Base-by-base conservation (phyloP, 2,329 filamentous ascomycete species). In the Amesomyces nigricolor region DNA sequence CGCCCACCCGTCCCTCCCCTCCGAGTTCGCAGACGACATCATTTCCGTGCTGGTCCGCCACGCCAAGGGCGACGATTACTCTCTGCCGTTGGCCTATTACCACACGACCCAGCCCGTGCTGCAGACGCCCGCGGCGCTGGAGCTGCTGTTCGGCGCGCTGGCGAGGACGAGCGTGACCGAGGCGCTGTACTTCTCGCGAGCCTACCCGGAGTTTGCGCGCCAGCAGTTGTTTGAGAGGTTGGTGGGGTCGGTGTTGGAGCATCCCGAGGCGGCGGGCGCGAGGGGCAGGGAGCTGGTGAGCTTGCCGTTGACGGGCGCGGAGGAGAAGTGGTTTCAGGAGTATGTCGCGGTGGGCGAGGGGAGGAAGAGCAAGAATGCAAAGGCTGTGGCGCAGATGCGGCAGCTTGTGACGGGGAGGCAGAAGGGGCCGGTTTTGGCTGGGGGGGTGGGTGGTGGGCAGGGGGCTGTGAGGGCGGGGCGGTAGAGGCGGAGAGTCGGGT, bases 21-120 rank as follows among this genome's bases (percentile, higher is more conserved):
- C 88, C 37, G 90, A 90, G 52, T 95, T 94, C 65, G 81, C 88
- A 54, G 89, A 94, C 71, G 88, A 95, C 58, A 91, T 95, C 51
- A 78, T 94, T 62, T 79, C 80, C 26, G 78, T 80, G 4, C 79
- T 94, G 4, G 81, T 89, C 50, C 78, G 80, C 38, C 78, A 83
- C 60, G 77, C 83, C 19, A 72, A 79, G 38, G 73, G 77, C 42
- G 73, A 78, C 54, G 84, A 89, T 66, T 80, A 82, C 63, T 78
- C 74, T 26, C 76, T 91, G 2, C 80, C 88, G 0, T 77, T 94
- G 29, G 86, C 88, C 10, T 95, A 94, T 71, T 94, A 88, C 71
- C 79, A 91, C 61, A 82, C 86, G 11, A 85, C 87, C 1, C 84
- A 85, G 61, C 89, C 90, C 2, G 81, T 86, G 17, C 74, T 95